phyloP scores from a whole-genome alignment of 176 grass and related monocot species.

The Hordeum marinum region DNA sequence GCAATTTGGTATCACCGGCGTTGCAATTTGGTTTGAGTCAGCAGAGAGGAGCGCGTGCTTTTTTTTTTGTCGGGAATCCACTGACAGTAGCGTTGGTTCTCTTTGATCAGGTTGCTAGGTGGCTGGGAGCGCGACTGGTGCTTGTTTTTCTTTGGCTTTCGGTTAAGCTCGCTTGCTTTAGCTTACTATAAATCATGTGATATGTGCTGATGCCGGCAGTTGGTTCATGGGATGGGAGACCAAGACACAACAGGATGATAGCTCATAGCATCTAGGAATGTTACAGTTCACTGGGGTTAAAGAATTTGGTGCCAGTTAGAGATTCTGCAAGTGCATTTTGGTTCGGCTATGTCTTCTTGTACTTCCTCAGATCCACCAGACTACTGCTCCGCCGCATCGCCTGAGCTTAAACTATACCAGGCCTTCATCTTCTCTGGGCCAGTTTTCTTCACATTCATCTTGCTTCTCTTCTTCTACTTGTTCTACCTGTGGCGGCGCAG shows the following conservation, averaged over 20 bases:
- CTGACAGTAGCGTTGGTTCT: not conserved
- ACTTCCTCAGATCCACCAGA: constrained; percentile 56
- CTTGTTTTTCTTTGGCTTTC: constrained; percentile 1
- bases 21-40: not conserved
- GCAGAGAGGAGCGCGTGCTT: not conserved
- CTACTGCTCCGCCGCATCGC: constrained; percentile 65
- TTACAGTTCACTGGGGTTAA: not conserved
- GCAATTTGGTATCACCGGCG: not conserved
- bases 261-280: not conserved
- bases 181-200: not conserved
- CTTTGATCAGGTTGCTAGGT: not conserved
- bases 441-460: constrained; percentile 79
- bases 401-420: constrained; percentile 92
- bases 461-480: constrained; percentile 84
- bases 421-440: constrained; percentile 93
- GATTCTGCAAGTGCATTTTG: not conserved
- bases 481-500: constrained; percentile 78
- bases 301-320: not conserved
- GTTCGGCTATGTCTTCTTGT: constrained; percentile 62
- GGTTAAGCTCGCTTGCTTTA: not conserved
- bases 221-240: not conserved
- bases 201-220: not conserved
- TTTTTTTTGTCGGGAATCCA: not conserved
- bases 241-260: not conserved
- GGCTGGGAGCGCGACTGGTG: not conserved